Evolutionary conservation across 2,329 filamentous ascomycete species (phyloP).

Genomic region (Apiospora pterosperma): DNA sequence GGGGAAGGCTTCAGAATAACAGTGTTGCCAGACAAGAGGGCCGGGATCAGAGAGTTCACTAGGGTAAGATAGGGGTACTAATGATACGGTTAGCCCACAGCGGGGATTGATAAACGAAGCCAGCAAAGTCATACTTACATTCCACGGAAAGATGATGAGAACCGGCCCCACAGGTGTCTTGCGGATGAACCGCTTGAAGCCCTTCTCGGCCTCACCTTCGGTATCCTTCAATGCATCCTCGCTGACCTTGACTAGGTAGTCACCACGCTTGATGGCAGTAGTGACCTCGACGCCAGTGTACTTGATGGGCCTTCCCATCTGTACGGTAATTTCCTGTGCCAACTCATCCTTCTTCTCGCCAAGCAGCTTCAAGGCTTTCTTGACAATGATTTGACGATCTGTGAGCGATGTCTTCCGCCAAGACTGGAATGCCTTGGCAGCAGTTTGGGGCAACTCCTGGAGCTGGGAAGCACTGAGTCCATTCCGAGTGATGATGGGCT

Average conservation of each 20-base stretch:
- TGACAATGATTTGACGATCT: conserved; percentile 76
- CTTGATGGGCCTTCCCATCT: conserved; percentile 92
- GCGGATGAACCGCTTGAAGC: conserved; percentile 86
- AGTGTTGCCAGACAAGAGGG: conserved; percentile 84
- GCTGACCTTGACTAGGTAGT: conserved; percentile 83
- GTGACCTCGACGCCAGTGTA: conserved; percentile 81
- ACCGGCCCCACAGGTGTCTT: conserved; percentile 87
- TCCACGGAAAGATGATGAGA: conserved; percentile 92
- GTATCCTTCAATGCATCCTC: conserved; percentile 76
- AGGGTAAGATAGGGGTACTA: conserved; percentile 94
- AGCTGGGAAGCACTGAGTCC: conserved; percentile 71
- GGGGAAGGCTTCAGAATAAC: conserved; percentile 94
- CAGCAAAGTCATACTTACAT: conserved; percentile 58
- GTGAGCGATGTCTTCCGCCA: conserved; percentile 73
- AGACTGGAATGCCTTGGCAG: conserved; percentile 70
- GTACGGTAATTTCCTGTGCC: conserved; percentile 80
- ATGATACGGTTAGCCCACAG: conserved; percentile 10
- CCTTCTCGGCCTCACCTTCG: conserved; percentile 76
- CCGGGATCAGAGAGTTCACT: conserved; percentile 87
- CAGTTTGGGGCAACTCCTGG: conserved; percentile 65
- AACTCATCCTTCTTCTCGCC: conserved; percentile 72
- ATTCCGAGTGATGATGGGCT: conserved; percentile 75
- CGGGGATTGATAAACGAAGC: background rate
- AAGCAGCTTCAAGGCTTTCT: conserved; percentile 72
- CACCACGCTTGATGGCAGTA: conserved; percentile 79